Percentiles rank a stretch among this genome's conserved stretches.
Conservation (phyloP, 805 yeast species). For the Hanseniaspora vineae region DNA sequence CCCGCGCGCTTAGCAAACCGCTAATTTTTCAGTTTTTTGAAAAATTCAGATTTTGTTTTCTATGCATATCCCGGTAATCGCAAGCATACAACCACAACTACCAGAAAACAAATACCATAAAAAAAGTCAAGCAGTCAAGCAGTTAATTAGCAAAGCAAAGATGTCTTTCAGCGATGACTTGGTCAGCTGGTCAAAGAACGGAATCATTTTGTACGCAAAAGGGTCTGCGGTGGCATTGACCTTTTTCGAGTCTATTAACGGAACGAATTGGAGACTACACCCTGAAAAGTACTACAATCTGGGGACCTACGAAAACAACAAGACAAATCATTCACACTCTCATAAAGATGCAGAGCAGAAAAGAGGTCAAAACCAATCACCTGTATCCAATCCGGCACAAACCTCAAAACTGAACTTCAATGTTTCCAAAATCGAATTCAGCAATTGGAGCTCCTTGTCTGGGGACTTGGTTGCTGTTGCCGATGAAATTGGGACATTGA, state of each 20-base stretch:
- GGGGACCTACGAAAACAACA: conserved; percentile 10
- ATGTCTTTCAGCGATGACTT: conserved; percentile 3
- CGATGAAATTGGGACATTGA: conserved; percentile 57
- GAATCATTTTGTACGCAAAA: conserved; percentile 63
- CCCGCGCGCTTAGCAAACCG: too few species aligned
- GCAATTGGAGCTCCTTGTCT: conserved; percentile 34
- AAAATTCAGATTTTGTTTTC: too few species aligned
- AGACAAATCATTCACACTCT: conserved; percentile 3
- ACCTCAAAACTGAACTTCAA: conserved; percentile 16
- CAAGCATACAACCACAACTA: too few species aligned
- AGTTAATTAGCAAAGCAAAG: neutral
- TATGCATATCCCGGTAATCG: too few species aligned
- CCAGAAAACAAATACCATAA: too few species aligned
- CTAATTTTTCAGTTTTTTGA: too few species aligned
- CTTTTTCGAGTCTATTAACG: conserved; percentile 61
- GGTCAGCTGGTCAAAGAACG: conserved; percentile 74
- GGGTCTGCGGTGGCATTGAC: conserved; percentile 39
- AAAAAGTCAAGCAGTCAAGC: too few species aligned
- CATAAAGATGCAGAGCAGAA: too few species aligned
- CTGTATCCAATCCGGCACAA: neutral
- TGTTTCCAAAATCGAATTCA: conserved; percentile 49
- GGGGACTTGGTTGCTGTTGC: conserved; percentile 75
- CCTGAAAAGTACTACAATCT: conserved; percentile 18
- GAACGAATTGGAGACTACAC: conserved; percentile 68
- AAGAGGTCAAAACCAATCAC: neutral